Evolutionary conservation across 768 basidiomycete species (phyloP).

Genomic region (Leccinum longicurvipes): DNA sequence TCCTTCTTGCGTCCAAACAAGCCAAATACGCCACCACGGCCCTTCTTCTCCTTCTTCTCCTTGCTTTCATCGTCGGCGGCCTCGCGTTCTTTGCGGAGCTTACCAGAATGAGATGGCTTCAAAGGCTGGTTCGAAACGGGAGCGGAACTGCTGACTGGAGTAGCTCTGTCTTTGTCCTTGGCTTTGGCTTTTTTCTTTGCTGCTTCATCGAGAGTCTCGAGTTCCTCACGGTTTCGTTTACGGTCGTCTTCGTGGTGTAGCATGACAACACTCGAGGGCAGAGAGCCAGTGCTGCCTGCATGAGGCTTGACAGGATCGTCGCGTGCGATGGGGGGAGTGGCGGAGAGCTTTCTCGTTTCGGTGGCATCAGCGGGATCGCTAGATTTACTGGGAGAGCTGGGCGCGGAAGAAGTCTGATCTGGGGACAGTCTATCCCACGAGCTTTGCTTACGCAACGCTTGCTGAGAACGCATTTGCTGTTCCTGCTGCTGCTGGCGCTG

Average conservation of each 20-base stretch:
- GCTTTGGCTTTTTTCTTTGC: constrained; percentile 48
- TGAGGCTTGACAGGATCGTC: constrained; percentile 37
- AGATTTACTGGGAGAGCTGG: constrained; percentile 28
- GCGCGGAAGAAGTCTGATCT: constrained; percentile 29
- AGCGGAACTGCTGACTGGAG: constrained; percentile 26
- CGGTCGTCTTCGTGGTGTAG: constrained; percentile 52
- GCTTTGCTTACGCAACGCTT: constrained; percentile 38
- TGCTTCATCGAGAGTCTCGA: constrained; percentile 41
- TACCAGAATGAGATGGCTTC: constrained; percentile 22
- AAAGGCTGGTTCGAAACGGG: constrained; percentile 26
- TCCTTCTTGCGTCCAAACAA: constrained; percentile 78
- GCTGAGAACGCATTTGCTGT: constrained; percentile 28
- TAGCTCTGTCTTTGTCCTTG: constrained; percentile 47
- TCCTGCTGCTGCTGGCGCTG: constrained; percentile 36
- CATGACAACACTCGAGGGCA: constrained; percentile 39
- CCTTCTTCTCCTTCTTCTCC: constrained; percentile 60
- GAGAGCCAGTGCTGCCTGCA: constrained; percentile 18
- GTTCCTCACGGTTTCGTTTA: constrained; percentile 51
- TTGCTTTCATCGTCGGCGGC: constrained; percentile 47
- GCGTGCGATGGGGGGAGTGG: constrained; percentile 75
- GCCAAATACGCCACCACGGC: constrained; percentile 70
- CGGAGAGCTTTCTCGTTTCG: constrained; percentile 75
- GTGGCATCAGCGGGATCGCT: constrained; percentile 66
- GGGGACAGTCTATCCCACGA: constrained; percentile 48
- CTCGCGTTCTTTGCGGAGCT: constrained; percentile 45